Conservation (phyloP, 768 basidiomycete genomes). For the Pleurotus citrinopileatus region DNA sequence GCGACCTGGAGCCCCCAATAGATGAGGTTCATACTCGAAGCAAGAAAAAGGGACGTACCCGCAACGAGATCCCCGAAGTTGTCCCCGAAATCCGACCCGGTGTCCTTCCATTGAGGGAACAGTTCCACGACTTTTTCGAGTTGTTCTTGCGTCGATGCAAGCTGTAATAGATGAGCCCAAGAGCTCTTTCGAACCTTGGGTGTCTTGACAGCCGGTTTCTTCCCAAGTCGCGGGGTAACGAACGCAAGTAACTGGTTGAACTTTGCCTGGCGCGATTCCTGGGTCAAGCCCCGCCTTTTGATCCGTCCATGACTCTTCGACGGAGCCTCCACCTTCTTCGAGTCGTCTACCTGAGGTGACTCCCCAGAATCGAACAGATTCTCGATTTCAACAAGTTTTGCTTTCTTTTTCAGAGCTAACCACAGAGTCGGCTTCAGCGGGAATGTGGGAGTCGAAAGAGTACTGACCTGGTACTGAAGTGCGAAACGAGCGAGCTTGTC, state of each 20-base stretch:
- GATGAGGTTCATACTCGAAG: background rate
- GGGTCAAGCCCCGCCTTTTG: slow-evolving; percentile 24
- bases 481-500: no score
- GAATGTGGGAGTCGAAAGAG: no score
- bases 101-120: slow-evolving; percentile 50
- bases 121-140: slow-evolving; percentile 42
- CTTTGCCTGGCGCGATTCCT: slow-evolving; percentile 25
- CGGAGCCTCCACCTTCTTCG: background rate
- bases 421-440: no score
- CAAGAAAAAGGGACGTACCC: slow-evolving; percentile 37
- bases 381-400: slow-evolving; percentile 4
- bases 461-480: no score
- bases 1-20: slow-evolving; percentile 40
- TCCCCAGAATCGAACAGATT: slow-evolving; percentile 2
- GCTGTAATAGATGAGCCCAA: slow-evolving; percentile 49
- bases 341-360: no score
- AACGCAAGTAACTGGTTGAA: slow-evolving; percentile 35
- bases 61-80: slow-evolving; percentile 47
- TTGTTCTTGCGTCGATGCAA: slow-evolving; percentile 48
- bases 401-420: slow-evolving; percentile 8
- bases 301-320: background rate
- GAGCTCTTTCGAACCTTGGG: slow-evolving; percentile 40
- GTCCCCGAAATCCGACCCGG: slow-evolving; percentile 34
- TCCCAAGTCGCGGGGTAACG: slow-evolving; percentile 35
- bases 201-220: slow-evolving; percentile 28